Conservation (phyloP, 306 rosid species). For the Glycine latifolia region DNA sequence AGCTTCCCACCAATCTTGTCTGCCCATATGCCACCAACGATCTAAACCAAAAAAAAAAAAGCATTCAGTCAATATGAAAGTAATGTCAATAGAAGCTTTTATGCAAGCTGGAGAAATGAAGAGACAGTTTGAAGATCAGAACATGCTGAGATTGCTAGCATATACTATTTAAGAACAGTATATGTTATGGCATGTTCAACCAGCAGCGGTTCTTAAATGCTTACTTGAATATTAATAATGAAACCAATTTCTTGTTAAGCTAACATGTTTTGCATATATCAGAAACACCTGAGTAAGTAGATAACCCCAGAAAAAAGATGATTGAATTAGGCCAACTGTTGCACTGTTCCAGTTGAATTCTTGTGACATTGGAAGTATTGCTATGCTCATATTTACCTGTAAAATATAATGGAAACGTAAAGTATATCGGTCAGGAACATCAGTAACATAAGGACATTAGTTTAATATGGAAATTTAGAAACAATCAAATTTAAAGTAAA, state of each 20-base stretch:
- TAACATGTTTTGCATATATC: constrained; percentile 4
- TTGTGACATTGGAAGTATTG: constrained; percentile 95
- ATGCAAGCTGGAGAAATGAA: constrained; percentile 20
- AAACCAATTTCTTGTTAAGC: constrained; percentile 26
- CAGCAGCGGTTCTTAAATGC: constrained; percentile 9
- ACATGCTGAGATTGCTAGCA: constrained; percentile 34
- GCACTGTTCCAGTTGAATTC: constrained; percentile 94
- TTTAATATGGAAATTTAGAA: constrained; percentile 17
- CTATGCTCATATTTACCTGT: constrained; percentile 98
- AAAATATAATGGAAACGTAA: constrained; percentile 32
- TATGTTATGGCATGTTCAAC: constrained; percentile 25
- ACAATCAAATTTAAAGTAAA: constrained; percentile 13
- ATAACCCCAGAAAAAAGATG: constrained; percentile 98
- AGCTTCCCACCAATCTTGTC: constrained; percentile 95
- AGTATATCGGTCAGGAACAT: constrained; percentile 21
- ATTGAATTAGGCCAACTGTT: constrained; percentile 95
- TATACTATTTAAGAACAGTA: constrained; percentile 11
- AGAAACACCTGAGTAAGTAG: constrained; percentile 90
- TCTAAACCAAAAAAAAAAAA: constrained; percentile 55
- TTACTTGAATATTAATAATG: constrained; percentile 24
- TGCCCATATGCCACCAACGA: constrained; percentile 98
- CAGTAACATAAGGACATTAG: background rate
- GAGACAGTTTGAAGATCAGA: constrained; percentile 25
- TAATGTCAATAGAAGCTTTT: constrained; percentile 9
- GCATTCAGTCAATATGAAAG: constrained; percentile 45